A percentile compares a stretch with the other conserved stretches of the same genome.
phyloP scores from a whole-genome alignment of 768 basidiomycete genomes.

The Lanmaoa pseudosensibilis region DNA sequence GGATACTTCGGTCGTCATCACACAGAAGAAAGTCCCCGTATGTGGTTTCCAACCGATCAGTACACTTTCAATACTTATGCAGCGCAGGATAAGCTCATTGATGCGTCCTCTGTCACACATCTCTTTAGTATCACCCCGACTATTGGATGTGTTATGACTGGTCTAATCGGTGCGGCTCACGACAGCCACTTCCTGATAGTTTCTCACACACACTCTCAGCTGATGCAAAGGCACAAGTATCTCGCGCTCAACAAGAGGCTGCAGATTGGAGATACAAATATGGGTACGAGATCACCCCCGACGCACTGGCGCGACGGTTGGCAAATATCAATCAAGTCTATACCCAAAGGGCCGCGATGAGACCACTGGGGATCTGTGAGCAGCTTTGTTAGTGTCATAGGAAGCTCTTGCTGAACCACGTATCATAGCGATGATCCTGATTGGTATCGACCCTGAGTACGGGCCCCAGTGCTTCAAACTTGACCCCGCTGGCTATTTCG shows the following conservation, averaged over 20 bases:
- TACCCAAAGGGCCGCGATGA: slow-evolving; percentile 96
- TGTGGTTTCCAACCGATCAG: slow-evolving; percentile 32
- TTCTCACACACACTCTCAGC: slow-evolving; percentile 45
- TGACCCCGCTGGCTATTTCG: slow-evolving; percentile 98
- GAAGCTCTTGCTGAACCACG: slow-evolving; percentile 1
- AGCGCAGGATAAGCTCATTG: slow-evolving; percentile 90
- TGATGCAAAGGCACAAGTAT: slow-evolving; percentile 88
- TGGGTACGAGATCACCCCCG: slow-evolving; percentile 97
- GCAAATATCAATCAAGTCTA: slow-evolving; percentile 99
- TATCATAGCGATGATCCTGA: slow-evolving; percentile 85
- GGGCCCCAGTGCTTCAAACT: slow-evolving; percentile 99
- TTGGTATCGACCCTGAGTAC: slow-evolving; percentile 85
- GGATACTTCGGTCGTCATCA: slow-evolving; percentile 94
- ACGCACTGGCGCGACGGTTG: slow-evolving; percentile 89
- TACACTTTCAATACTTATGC: neutral
- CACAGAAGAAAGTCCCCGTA: slow-evolving; percentile 98
- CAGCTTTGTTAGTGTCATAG: neutral
- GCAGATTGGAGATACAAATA: slow-evolving; percentile 94
- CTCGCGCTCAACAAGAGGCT: slow-evolving; percentile 84
- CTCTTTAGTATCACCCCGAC: slow-evolving; percentile 94
- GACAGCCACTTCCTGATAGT: neutral
- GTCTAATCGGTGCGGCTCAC: slow-evolving; percentile 73
- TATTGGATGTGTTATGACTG: slow-evolving; percentile 98
- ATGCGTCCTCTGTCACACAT: slow-evolving; percentile 92
- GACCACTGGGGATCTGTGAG: slow-evolving; percentile 93